phyloP scores from a whole-genome alignment of 2,329 filamentous ascomycete genomes.

The Claviceps maximensis region DNA sequence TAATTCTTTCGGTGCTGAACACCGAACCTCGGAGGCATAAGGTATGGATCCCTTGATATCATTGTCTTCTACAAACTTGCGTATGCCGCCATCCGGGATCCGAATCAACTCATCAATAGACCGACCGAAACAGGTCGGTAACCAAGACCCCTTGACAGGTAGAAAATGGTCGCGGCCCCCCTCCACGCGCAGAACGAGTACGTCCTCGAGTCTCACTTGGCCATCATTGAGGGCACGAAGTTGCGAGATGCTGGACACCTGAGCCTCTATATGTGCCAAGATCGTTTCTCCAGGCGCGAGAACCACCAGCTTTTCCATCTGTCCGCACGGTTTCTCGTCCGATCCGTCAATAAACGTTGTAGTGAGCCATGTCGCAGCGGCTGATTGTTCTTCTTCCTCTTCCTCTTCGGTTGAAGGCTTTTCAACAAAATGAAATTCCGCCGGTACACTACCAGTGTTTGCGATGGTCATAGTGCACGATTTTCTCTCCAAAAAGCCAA shows the following conservation, averaged over 20 bases:
- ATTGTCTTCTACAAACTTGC: constrained; percentile 32
- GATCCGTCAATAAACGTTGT: constrained; percentile 44
- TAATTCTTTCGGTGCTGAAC: constrained; percentile 76
- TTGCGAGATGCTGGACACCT: constrained; percentile 49
- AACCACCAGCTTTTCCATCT: constrained; percentile 39
- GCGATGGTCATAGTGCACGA: constrained; percentile 66
- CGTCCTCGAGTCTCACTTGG: constrained; percentile 57
- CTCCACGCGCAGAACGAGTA: constrained; percentile 72
- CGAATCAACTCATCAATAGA: constrained; percentile 81
- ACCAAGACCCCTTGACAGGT: constrained; percentile 64
- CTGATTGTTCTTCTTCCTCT: constrained; percentile 26
- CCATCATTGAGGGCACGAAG: constrained; percentile 61
- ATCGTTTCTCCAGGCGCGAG: constrained; percentile 78
- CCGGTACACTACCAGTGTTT: constrained; percentile 76
- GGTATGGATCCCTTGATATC: constrained; percentile 35
- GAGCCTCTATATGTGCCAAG: constrained; percentile 52
- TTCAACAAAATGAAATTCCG: constrained; percentile 68
- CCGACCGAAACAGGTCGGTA: constrained; percentile 68
- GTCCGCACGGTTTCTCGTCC: constrained; percentile 18
- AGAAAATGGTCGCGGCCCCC: constrained; percentile 88
- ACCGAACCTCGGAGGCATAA: constrained; percentile 47
- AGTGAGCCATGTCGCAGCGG: constrained; percentile 52
- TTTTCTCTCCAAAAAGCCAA: constrained; percentile 55
- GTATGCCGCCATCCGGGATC: constrained; percentile 68
- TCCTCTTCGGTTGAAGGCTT: constrained; percentile 42